Conservation (phyloP, 768 basidiomycete genomes). For the Leccinum subgranulosum region DNA sequence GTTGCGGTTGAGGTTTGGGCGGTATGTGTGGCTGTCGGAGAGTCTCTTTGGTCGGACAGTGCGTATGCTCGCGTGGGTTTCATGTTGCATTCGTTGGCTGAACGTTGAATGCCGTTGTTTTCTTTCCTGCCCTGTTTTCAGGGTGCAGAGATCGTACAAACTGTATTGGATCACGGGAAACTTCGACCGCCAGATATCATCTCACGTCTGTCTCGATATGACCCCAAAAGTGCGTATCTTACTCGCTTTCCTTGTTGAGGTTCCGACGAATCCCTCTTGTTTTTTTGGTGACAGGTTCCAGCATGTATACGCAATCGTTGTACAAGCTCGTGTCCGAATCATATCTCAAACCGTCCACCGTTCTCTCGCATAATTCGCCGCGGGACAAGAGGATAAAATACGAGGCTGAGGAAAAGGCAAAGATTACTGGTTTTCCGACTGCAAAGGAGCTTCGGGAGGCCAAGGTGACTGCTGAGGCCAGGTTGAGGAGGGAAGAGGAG, state of each 20-base stretch:
- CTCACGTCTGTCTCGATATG: slow-evolving; percentile 44
- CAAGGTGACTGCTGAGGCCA: slow-evolving; percentile 60
- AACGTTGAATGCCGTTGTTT: not conserved
- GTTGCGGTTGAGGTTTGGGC: slow-evolving; percentile 77
- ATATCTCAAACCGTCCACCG: slow-evolving; percentile 80
- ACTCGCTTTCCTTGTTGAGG: slow-evolving; percentile 10
- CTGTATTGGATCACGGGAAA: slow-evolving; percentile 83
- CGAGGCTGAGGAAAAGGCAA: slow-evolving; percentile 73
- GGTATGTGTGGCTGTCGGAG: slow-evolving; percentile 72
- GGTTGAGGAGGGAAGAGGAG: slow-evolving; percentile 66
- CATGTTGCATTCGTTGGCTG: not conserved
- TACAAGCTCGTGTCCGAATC: slow-evolving; percentile 65
- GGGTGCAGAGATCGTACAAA: slow-evolving; percentile 74
- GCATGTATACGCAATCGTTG: slow-evolving; percentile 56
- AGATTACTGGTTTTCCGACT: slow-evolving; percentile 73
- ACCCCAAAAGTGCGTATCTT: slow-evolving; percentile 52
- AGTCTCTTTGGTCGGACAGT: slow-evolving; percentile 70
- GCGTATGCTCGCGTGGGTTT: slow-evolving; percentile 24
- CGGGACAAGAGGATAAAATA: slow-evolving; percentile 78
- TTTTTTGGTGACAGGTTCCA: slow-evolving; percentile 22
- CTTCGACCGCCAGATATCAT: slow-evolving; percentile 73
- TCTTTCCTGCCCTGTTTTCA: slow-evolving; percentile 25
- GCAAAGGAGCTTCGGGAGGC: slow-evolving; percentile 75
- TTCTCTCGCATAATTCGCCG: slow-evolving; percentile 75
- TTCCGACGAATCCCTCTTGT: not conserved